Base-by-base conservation (phyloP, 176 grass and related monocot genomes). In the Aegilops sharonensis region DNA sequence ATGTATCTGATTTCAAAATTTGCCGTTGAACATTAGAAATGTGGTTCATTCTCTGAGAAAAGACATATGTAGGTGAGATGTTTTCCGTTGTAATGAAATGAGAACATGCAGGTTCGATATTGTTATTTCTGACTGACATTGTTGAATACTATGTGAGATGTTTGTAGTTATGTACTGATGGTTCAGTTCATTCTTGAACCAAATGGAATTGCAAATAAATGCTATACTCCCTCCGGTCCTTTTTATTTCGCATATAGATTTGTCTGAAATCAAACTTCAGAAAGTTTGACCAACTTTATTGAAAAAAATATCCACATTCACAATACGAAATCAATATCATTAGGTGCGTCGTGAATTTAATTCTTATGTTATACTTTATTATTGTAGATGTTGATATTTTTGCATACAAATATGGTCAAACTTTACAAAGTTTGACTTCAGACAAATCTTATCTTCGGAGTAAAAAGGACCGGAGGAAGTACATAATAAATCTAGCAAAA, bases 41-140 rank as follows among this genome's bases (percentile, higher is more conserved):
- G 43, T 48, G 39, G 37, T 73, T 78, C 48, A 88, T 70, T 78
- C n/a, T 21, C n/a, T 21, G 68, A 68, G 18, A 8, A 29, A 17
- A 25, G 42, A 65, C 75, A 18, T 80, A 42, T 47, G 11, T 57
- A 80, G n/a, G 27, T 4, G 21, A 40, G 31, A 64, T 29, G 15
- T 80, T 78, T 66, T 36, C 20, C 4, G 32, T 84, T 83, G 10
- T 57, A 78, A 78, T 83, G 24, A 48, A 60, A 70, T 71, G 64
- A 43, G 47, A 83, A 61, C 24, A 25, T 12, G 21, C 25, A 21
- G 30, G 15, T 79, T 84, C 20, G 34, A 72, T 84, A 64, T 78
- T 73, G 13, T 31, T 80, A 73, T 79, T 6, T 54, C 23, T 50
- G 25, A 11, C 23, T 84, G 52, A 30, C 11, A 34, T 81, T 43